Evolutionary conservation across 257 asterid species (phyloP), one percentile per base, ranked within the genome.

Genomic region (Nicotiana noctiflora): DNA sequence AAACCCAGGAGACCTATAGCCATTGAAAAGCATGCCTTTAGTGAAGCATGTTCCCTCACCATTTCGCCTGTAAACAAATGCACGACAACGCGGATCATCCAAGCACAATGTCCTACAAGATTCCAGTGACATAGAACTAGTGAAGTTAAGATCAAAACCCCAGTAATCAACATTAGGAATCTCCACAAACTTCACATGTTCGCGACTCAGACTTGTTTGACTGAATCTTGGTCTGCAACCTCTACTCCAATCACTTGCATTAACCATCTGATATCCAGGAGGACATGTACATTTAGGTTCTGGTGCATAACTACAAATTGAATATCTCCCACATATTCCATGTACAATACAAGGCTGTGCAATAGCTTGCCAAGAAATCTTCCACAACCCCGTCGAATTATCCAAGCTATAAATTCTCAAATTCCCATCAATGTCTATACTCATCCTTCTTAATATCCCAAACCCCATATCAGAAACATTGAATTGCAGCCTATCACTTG

Each of bases 241-340:
- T 8, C 70, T 59, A 32, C 85, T 90, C 94, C 91, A 89, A 65
- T 93, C 86, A 53, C 80, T 87, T 5, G 80, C 80, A 74, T 90
- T 88, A 1, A 19, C 67, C 19, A 67, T 77, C 77, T 76, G 46
- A 70, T 83, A 89, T 15, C 95, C 97, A 2, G 94, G 94, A 4
- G 92, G 95, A 46, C 97, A 91, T 0, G 89, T 83, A 76, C 97
- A 93, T 32, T 19, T 85, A 0, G 91, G 83, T 14, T 56, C 78
- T 0, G 87, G 86, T 14, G 83, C 70, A 34, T 88, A 91, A 51
- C 84, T 90, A 60, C 97, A 93, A 14, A 93, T 61, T 6, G 88
- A 90, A 72, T 89, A 89, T 80, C 87, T 87, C 57, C 97, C 97
- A 29, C 97, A 93, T n/a, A 92, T 46, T 4, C 94, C 94, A 21